Evolutionary conservation across 1,139 yeast genomes (phyloP), one percentile per base, ranked within the genome.

Genomic region (Pichia sp.): DNA sequence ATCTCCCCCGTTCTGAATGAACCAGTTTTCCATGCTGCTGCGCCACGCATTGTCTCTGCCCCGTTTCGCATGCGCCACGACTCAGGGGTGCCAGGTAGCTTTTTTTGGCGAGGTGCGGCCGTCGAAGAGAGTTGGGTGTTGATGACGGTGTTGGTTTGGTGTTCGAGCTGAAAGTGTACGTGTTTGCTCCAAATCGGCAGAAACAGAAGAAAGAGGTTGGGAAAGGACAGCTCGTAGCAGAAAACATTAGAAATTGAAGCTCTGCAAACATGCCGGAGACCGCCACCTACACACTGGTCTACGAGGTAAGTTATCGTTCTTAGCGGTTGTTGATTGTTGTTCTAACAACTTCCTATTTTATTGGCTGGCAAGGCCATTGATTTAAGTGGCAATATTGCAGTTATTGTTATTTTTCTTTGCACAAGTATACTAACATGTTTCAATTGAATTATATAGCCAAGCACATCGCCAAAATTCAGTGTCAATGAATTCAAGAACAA

Each of bases 401-500:
- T 36, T 4, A 2, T 36, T 36, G 15, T 13, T 11, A 15, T 15
- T 5, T 36, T 36, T 36, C 23, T 19, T 19, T 19, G 23, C 23
- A 19, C 23, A 19, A 36, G 23, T 13, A 26, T 31, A 32, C 41
- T 16, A 46, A 34, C 36, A 31, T 23, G 4, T 5, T 46, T 10
- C 41, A 8, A 31, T 32, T 26, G 38, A 15, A 15, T 45, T 2
- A 5, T 46, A 6, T 29, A 46, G 49, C 88, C 90, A 54, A 79
- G 81, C 62, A 79, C 92, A 67, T 80, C 86, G 57, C 79, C 81
- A 62, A 85, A 84, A 70, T 82, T 85, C 60, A 81, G 96, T 36
- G 80, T 81, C 54, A 80, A 80, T 66, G 97, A 92, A 72, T 86
- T 87, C 74, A 87, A 83, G 69, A 80, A 81, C 54, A 77, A 86